Evolutionary conservation across 768 basidiomycete genomes (phyloP), one percentile per base, ranked within the genome.

Genomic region (Roridomyces roridus): DNA sequence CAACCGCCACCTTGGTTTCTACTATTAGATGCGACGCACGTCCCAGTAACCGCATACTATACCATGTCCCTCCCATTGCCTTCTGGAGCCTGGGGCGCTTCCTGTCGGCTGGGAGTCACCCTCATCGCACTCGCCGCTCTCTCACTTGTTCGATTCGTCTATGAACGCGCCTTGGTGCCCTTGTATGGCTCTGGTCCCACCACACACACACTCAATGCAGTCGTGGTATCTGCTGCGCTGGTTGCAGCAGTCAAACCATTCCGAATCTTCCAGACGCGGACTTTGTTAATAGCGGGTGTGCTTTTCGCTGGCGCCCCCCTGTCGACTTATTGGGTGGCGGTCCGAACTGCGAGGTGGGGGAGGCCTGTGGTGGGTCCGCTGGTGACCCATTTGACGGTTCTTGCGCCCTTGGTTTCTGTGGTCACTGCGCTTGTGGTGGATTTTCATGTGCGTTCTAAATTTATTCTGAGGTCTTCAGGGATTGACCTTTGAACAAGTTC

Each of bases 161-260:
- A 92, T 66, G 80, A 83, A 68, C 84, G 83, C 29, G 78, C 84
- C 9, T 66, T 93, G n/a, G 70, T 78, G 51, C 91, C 91, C 15
- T 72, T 92, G 4, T 92, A 91, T 68, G 90, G 86, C 43, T 74
- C 80, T 12, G 76, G 78, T 7, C 83, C 88, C 0, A 83, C 86
- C 1, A 74, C 72, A 0, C 74, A 77, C 50, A 74, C 85, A 34
- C 72, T 92, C 44, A 68, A 76, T 50, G 67, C 72, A 46, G 60
- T 76, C 15, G 59, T 75, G 23, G 54, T 76, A 23, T 65, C 65
- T 37, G 72, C 77, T 18, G 65, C 77, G 23, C 46, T 80, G 15
- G 59, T 74, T 15, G 73, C 78, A 5, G 75, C 77, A 18, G 47
- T 78, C 21, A 71, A 78, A 20, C 74, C 84, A 0, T 72, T 75